Evolutionary conservation across 2,329 filamentous ascomycete species (phyloP).

Genomic region (Talaromyces verruculosus): DNA sequence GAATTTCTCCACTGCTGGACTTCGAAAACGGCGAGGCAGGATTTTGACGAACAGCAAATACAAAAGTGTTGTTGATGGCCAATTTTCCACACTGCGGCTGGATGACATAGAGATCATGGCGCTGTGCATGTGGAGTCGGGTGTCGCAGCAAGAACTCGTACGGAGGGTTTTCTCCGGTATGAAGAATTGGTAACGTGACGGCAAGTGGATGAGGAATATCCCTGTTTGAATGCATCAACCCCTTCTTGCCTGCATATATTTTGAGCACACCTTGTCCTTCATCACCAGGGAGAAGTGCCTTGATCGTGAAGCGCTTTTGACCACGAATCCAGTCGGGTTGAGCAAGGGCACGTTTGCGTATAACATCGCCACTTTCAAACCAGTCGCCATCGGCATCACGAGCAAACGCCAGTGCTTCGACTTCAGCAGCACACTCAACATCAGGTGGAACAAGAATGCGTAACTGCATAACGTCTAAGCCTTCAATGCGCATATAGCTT

Average conservation of each 20-base stretch:
- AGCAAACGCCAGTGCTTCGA: constrained; percentile 78
- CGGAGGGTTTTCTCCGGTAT: constrained; percentile 86
- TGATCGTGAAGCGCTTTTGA: constrained; percentile 87
- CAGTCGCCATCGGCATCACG: constrained; percentile 85
- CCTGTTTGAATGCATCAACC: constrained; percentile 95
- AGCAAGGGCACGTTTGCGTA: constrained; percentile 81
- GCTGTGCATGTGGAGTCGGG: constrained; percentile 94
- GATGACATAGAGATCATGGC: constrained; percentile 94
- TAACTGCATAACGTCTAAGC: constrained; percentile 88
- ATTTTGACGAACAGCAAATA: constrained; percentile 93
- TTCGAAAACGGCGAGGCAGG: constrained; percentile 58
- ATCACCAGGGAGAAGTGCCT: constrained; percentile 86
- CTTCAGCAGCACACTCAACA: constrained; percentile 87
- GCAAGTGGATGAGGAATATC: constrained; percentile 92
- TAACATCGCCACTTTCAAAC: constrained; percentile 85
- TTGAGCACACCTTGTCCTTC: constrained; percentile 86
- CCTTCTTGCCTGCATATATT: constrained; percentile 89
- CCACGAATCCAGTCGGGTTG: constrained; percentile 90
- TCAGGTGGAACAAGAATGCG: constrained; percentile 85
- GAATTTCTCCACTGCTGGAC: constrained; percentile 24
- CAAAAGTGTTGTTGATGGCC: constrained; percentile 94
- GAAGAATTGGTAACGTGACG: constrained; percentile 83
- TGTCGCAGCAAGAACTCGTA: constrained; percentile 93
- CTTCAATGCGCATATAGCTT: constrained; percentile 78
- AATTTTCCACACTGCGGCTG: constrained; percentile 90